phyloP scores from a whole-genome alignment of 257 asterid genomes.

The Solanum okadae region DNA sequence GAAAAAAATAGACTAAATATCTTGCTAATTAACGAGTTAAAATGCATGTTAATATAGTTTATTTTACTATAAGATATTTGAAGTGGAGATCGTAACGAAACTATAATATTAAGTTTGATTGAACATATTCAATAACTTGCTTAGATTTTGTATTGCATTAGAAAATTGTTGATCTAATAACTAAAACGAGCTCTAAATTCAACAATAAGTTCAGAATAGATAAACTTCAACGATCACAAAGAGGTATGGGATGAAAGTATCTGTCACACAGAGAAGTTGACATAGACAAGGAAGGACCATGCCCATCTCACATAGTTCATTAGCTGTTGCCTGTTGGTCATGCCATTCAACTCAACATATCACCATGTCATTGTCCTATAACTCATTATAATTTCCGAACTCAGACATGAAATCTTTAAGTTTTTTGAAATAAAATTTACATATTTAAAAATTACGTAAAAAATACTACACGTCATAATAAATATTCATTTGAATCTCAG shows the following conservation, averaged over 20 bases:
- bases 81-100: background rate
- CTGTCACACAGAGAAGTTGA: background rate
- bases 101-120: background rate
- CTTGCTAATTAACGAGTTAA: background rate
- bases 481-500: background rate
- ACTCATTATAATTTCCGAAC: too few species aligned
- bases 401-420: background rate
- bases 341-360: background rate
- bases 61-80: background rate
- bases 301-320: background rate
- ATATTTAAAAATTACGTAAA: too few species aligned
- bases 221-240: background rate
- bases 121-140: background rate
- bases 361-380: background rate
- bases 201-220: background rate
- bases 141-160: background rate
- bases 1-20: background rate
- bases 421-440: too few species aligned
- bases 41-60: background rate
- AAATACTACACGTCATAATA: background rate
- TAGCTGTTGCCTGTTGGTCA: background rate
- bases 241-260: background rate
- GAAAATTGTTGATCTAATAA: background rate
- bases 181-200: background rate
- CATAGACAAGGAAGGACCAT: background rate